phyloP scores from a whole-genome alignment of 176 grass and related monocot genomes.

The Lolium rigidum region DNA sequence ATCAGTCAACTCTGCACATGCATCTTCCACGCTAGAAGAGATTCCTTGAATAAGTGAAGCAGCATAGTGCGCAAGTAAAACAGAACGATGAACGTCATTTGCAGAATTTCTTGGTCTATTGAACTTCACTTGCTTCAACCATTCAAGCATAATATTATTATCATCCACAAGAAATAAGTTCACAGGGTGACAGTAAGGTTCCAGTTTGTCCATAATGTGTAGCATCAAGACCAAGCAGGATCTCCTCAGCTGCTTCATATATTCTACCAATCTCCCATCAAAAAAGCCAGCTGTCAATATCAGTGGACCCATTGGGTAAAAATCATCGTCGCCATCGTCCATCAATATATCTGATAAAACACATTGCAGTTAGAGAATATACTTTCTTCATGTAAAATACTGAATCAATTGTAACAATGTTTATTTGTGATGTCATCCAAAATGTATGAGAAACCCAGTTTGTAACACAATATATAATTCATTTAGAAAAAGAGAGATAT shows the following conservation, averaged over 20 bases:
- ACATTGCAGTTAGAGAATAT: neutral
- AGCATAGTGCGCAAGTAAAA: slow-evolving; percentile 7
- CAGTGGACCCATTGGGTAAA: neutral
- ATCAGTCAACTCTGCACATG: neutral
- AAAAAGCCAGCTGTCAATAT: neutral
- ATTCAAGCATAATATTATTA: neutral
- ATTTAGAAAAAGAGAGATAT: neutral
- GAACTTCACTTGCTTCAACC: slow-evolving; percentile 5
- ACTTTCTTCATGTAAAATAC: neutral
- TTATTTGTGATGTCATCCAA: neutral
- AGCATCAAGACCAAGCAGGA: neutral
- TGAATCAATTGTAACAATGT: neutral
- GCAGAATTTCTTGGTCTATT: neutral
- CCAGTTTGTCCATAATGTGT: neutral
- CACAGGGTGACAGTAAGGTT: neutral
- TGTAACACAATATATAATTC: neutral
- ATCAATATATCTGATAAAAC: slow-evolving; percentile 12
- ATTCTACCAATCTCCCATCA: neutral
- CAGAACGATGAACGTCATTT: neutral
- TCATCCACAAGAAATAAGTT: neutral
- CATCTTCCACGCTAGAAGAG: slow-evolving; percentile 11
- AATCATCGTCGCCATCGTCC: neutral
- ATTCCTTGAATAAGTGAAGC: slow-evolving; percentile 28
- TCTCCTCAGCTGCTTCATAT: neutral
- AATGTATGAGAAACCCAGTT: neutral